Base-by-base conservation (phyloP, 225 moss, liverwort and hornwort genomes). In the Sphagnum tenellum region DNA sequence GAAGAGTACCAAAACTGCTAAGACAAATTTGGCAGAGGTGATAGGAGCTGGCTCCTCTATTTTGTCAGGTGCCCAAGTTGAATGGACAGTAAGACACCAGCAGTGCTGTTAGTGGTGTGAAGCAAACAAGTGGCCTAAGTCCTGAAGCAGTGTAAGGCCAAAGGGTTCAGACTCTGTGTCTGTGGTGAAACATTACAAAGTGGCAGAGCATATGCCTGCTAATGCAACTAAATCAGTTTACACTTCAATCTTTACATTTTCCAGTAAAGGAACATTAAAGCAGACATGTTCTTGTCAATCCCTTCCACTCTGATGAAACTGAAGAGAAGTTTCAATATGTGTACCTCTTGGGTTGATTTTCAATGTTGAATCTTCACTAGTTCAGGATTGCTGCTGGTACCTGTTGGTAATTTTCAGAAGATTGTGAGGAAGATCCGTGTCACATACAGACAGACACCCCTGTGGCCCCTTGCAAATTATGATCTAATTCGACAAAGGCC, bases 211-310 rank as follows among this genome's bases (percentile, higher is more conserved):
- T 13, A 64, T 98, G 55, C 98, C 98, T 52, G 76, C 77, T 9
- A 90, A 98, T 68, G 98, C 98, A n/a, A 83, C 89, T 4, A 87
- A 90, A 66, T 60, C 85, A 14, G 90, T 98, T 6, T 98, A 79
- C 49, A 87, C 98, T 56, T 98, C 93, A 3, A 98, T 93, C 61
- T 98, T 98, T 70, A 98, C 98, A 5, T 98, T 93, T 10, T 93
- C 93, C 11, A 92, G 83, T 77, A 93, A 90, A 78, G 76, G 73
- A 62, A 82, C 82, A 3, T 74, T 93, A 47, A 90, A 78, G 75
- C 93, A 98, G 83, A 98, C 98, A 10, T 98, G 90, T 77, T 90
- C 90, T 47, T 98, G 98, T 73, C 87, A 93, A 67, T 90, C 98
- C 52, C 90, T 98, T 59, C 98, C 98, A 44, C 83, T 98, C 52